A percentile compares a stretch with the other conserved stretches of the same genome.
These are phyloP conservation scores for Geotrichum ghanense DNA, from an alignment of 805 yeast species.

Conservation along the genomic window DNA sequence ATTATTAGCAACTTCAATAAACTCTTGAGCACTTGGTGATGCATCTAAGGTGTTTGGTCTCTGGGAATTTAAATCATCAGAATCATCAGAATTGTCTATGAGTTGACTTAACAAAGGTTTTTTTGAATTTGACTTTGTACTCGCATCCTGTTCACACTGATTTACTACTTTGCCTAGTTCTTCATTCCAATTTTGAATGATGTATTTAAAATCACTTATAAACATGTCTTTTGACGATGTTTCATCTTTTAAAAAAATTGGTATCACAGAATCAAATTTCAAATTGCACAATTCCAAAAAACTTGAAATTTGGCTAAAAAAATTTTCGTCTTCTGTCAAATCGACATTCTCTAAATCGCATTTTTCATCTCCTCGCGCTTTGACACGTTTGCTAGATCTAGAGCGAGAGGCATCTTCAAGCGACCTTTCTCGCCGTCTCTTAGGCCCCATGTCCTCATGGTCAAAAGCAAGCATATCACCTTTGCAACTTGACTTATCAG, in stretches of 20 bases:
- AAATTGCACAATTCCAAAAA: constrained; percentile 11
- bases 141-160: constrained; percentile 1
- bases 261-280: constrained; percentile 13
- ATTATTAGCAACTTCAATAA: constrained; percentile 22
- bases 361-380: constrained; percentile 17
- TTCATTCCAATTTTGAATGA: constrained; percentile 28
- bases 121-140: background rate
- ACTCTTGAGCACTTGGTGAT: constrained; percentile 5
- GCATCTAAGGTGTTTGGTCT: background rate
- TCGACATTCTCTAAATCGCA: constrained; percentile 11
- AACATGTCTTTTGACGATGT: constrained; percentile 12
- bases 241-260: constrained; percentile 9
- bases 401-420: constrained; percentile 1
- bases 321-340: constrained; percentile 15
- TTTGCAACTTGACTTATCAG: too few species aligned
- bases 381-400: constrained; percentile 17
- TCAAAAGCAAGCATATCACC: too few species aligned
- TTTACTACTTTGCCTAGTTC: constrained; percentile 21
- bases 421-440: background rate
- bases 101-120: background rate
- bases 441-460: too few species aligned
- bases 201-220: constrained; percentile 24
- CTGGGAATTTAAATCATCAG: background rate
- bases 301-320: constrained; percentile 14
- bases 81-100: background rate